Conservation (phyloP, 495 filamentous ascomycete genomes). For the Xylaria scruposa region DNA sequence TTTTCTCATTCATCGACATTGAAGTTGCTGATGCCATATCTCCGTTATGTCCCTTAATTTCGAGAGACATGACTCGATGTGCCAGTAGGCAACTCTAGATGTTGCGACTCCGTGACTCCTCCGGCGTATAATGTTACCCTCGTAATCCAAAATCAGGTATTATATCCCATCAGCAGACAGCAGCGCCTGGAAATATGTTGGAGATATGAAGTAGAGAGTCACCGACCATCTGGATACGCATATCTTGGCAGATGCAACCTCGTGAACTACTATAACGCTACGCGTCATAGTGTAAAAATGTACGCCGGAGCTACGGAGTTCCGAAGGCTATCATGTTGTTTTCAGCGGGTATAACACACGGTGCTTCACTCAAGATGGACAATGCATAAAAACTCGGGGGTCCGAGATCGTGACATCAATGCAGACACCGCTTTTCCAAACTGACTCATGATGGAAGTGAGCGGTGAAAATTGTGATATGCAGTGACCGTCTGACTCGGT, state of each 20-base stretch:
- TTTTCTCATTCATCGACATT: background rate
- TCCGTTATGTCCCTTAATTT: slow-evolving; percentile 15
- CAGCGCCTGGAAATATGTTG: background rate
- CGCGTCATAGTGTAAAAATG: too few relatives aligned
- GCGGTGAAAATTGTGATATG: background rate
- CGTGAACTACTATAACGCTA: background rate
- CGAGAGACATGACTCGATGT: background rate
- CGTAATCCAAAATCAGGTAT: background rate
- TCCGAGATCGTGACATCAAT: background rate
- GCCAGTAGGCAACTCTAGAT: background rate
- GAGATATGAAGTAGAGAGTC: background rate
- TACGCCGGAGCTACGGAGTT: background rate
- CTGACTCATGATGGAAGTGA: background rate
- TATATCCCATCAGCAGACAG: background rate
- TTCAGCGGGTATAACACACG: background rate
- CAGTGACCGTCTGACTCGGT: background rate
- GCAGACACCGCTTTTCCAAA: background rate
- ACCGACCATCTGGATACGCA: background rate
- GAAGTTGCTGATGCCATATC: background rate
- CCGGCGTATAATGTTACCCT: background rate
- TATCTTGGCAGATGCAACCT: background rate
- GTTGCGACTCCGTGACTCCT: background rate
- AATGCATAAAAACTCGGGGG: background rate
- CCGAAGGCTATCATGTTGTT: background rate
- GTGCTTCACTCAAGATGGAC: background rate